Evolutionary conservation across 2,329 filamentous ascomycete genomes (phyloP).

Genomic region (Monilinia laxa): DNA sequence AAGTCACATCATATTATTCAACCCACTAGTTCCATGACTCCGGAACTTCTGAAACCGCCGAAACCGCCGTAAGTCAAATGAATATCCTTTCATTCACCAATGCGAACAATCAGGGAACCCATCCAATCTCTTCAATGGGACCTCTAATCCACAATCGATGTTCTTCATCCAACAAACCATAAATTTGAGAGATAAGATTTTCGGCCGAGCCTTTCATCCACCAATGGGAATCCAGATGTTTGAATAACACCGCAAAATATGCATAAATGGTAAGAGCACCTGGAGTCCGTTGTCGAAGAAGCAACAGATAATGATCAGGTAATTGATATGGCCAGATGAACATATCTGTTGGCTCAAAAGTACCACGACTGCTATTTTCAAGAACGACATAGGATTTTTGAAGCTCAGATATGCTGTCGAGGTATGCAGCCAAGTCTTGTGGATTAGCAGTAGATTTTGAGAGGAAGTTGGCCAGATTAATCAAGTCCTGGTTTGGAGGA

Average conservation of each 20-base stretch:
- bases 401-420: constrained; percentile 41
- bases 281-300: constrained; percentile 41
- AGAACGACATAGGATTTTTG: constrained; percentile 39
- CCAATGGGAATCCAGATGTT: constrained; percentile 41
- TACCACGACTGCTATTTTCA: constrained; percentile 25
- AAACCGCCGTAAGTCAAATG: neutral
- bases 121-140: constrained; percentile 40
- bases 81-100: neutral
- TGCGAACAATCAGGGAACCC: constrained; percentile 28
- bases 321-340: constrained; percentile 46
- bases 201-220: constrained; percentile 44
- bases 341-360: constrained; percentile 43
- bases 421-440: constrained; percentile 37
- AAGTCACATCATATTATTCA: no score
- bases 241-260: constrained; percentile 42
- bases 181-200: constrained; percentile 41
- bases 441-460: constrained; percentile 29
- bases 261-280: constrained; percentile 42
- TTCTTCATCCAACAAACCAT: constrained; percentile 42
- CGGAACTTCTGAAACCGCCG: neutral
- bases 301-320: constrained; percentile 42
- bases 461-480: constrained; percentile 29
- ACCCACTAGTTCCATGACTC: neutral
- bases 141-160: constrained; percentile 43
- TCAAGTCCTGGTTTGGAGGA: constrained; percentile 20